Base-by-base conservation (phyloP, 2,329 filamentous ascomycete species). In the Xylaria sp. region DNA sequence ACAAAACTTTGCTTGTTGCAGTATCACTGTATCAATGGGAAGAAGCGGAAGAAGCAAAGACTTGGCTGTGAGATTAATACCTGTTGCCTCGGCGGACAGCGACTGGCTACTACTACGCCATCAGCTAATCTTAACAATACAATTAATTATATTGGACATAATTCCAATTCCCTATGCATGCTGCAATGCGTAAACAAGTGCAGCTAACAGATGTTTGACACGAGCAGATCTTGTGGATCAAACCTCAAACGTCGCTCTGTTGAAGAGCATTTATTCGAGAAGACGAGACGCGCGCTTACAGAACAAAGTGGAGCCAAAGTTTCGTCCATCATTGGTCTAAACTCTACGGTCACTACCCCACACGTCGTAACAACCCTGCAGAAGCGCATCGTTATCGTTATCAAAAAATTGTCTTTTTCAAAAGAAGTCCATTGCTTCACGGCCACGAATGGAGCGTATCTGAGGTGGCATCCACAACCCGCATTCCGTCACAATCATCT, bases 241-340 rank as follows among this genome's bases (percentile, higher is more conserved):
- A 20, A 13, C 20, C 46, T 33, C 31, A 54, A 54, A 7, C 17
- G 6, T 54, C n/a, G 31, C 31, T 54, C 31, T 5, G 23, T 15
- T 1, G 23, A 15, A 17, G 17, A 54, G 20, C 51, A 28, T 28
- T 31, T 40, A 49, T 53, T 54, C 17, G 31, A 33, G 40, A 36
- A 67, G 60, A 59, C 67, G 67, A 67, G 60, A 59, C 67, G 67
- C 67, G 67, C 67, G 67, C 64, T 69, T 69, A 63, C n/a, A 61
- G n/a, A 36, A 20, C 7, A n/a, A 10, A 20, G 33, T 57, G 54
- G 66, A 23, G 9, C 28, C 3, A 13, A 0, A 2, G 6, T 10
- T 42, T 2, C n/a, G 51, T 10, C 23, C 6, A 6, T 51, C n/a
- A 67, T 63, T 69, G 67, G 67, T 28, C 46, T 6, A 59, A 60